Percentiles rank a stretch among this genome's conserved stretches.
Evolutionary conservation across 2,329 filamentous ascomycete species (phyloP).

Genomic region (Stachybotrys chlorohalonatus): DNA sequence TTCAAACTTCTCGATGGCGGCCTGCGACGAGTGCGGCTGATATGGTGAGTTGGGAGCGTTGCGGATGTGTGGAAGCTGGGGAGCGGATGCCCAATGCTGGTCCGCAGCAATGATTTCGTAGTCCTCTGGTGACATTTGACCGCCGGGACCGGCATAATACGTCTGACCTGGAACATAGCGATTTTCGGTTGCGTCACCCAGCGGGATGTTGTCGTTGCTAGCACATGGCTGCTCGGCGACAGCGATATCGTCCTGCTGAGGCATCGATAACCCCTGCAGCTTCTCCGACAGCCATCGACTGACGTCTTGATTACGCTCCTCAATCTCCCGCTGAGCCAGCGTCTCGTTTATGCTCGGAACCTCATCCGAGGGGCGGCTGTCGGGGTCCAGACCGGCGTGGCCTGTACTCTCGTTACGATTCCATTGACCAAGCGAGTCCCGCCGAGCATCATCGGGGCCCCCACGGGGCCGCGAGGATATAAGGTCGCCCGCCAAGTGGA

Average conservation of each 20-base stretch:
- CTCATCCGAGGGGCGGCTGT: constrained; percentile 31
- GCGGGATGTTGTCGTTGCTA: constrained; percentile 32
- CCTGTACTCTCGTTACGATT: constrained; percentile 27
- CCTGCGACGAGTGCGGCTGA: constrained; percentile 43
- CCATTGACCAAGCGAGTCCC: constrained; percentile 34
- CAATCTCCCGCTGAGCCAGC: constrained; percentile 27
- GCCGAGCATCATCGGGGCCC: constrained; percentile 13
- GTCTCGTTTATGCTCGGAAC: constrained; percentile 41
- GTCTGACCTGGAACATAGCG: constrained; percentile 36
- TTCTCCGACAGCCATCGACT: constrained; percentile 37
- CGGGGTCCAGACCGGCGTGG: constrained; percentile 38
- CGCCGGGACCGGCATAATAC: constrained; percentile 35
- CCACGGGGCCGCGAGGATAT: constrained; percentile 15
- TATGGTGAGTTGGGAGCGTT: constrained; percentile 17
- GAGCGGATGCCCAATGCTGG: constrained; percentile 40
- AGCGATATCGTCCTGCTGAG: constrained; percentile 9
- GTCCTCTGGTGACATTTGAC: constrained; percentile 35
- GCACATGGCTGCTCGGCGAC: constrained; percentile 13
- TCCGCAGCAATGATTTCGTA: constrained; percentile 38
- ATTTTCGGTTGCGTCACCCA: constrained; percentile 41
- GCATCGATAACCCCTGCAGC: constrained; percentile 15
- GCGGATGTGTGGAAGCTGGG: constrained; percentile 35
- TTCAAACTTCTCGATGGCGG: constrained; percentile 44
- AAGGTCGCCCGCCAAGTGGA: constrained; percentile 30
- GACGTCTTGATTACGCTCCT: constrained; percentile 41